Evolutionary conservation across 306 rosid genomes (phyloP).

Genomic region (Rosa multiflora): DNA sequence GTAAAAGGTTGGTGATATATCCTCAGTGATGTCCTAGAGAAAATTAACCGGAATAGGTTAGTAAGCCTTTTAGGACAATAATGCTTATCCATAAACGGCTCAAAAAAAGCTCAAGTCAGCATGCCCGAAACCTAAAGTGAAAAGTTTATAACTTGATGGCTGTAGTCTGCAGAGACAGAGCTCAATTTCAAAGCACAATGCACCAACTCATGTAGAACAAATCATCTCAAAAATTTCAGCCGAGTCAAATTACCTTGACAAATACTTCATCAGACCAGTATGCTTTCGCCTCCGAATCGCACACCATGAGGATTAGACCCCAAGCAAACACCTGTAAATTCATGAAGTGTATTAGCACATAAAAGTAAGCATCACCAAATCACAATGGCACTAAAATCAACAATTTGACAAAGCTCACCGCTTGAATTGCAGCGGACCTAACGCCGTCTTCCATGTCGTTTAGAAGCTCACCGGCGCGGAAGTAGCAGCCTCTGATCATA

Average conservation of each 20-base stretch:
- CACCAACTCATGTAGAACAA: neutral
- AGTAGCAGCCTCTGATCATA: slow-evolving; percentile 63
- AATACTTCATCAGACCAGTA: slow-evolving; percentile 67
- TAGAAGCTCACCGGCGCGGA: slow-evolving; percentile 65
- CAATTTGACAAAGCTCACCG: slow-evolving; percentile 40
- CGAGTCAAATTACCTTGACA: slow-evolving; percentile 51
- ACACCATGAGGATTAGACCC: slow-evolving; percentile 63
- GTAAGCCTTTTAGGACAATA: slow-evolving; percentile 1
- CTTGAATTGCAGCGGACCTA: slow-evolving; percentile 55
- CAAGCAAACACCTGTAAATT: slow-evolving; percentile 63
- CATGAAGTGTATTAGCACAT: slow-evolving; percentile 1
- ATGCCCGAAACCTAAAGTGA: neutral
- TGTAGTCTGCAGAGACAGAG: neutral
- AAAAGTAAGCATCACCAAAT: neutral
- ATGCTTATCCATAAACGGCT: neutral
- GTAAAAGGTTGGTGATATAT: slow-evolving; percentile 14
- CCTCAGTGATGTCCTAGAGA: slow-evolving; percentile 30
- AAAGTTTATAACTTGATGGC: neutral
- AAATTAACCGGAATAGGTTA: slow-evolving; percentile 21
- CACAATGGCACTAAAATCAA: neutral
- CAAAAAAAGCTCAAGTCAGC: neutral
- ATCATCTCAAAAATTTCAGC: neutral
- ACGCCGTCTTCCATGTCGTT: slow-evolving; percentile 62
- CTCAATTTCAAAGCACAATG: neutral
- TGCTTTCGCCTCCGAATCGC: slow-evolving; percentile 46